Base-by-base conservation (phyloP, 23 red algal genomes). In the Gracilaria gracilis region DNA sequence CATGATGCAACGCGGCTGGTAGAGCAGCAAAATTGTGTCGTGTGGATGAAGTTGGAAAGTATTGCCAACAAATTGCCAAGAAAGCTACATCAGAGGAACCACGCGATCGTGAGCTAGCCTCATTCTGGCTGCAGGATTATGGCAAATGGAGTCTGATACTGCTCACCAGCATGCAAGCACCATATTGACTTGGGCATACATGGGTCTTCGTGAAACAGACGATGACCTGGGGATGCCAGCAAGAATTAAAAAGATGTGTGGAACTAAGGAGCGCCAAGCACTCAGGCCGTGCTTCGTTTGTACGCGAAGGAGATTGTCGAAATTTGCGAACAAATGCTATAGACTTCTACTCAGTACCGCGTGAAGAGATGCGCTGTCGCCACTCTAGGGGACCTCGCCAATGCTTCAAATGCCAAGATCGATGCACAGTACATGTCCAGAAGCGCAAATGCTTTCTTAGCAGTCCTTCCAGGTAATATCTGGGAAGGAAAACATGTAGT, bases 221-320 rank as follows among this genome's bases (percentile, higher is more conserved):
- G 90, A 84, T 16, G 65, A 93, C 23, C 62, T 39, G 64, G 70
- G 20, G 66, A 49, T 53, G 90, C 80, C 20, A 79, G 78, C 16
- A 79, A 37, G 53, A 85, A 84, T 37, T 93, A 80, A 80, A 74
- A 79, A 57, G 81, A 84, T 34, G 90, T 93, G 12, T 93, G 90
- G 90, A 77, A 61, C 51, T 79, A 93, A 64, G 90, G 79, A 23
- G 59, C 64, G 9, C 90, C 90, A 19, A 84, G 67, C 27, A 67
- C 90, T 8, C 78, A 84, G 35, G 90, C 80, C 23, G 80, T 62
- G 19, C 50, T 93, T 17, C 80, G 80, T 9, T 42, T 93, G 20
- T 93, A 93, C 75, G 62, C 79, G 21, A 57, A 67, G 47, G 90
- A 93, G 57, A 85, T 93, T 64, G 70, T 79, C 27, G 53, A 36